Base-by-base conservation (phyloP, 352 stramenopile genomes). In the Phytopythium litorale region DNA sequence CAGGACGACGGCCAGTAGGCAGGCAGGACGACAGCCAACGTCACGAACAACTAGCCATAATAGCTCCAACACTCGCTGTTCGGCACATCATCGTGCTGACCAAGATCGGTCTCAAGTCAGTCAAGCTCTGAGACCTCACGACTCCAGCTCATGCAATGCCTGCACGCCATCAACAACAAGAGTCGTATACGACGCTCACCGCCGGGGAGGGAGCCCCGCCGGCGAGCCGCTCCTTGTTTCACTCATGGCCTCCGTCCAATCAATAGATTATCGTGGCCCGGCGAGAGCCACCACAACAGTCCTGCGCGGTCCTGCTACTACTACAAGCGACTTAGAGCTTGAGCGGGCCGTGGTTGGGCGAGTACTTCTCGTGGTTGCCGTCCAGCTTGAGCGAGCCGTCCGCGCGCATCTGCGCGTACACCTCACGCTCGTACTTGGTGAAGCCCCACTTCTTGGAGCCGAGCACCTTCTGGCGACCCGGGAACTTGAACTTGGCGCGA, bases 401-500 rank as follows among this genome's bases (percentile, higher is more conserved):
- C 60, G 97, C 89, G 68, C 97, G 91, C 83, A 98, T 97, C 65
- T 87, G 70, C 30, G 98, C 96, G 85, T 99, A 99, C 65, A 99
- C 93, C 65, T 99, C 96, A 76, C 94, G 92, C 63, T 96, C 86
- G 81, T 98, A 99, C 77, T 98, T 98, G 71, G 97, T 99, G 88
- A 99, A 99, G 66, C 98, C 97, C 98, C 98, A 99, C 88, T 99
- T 99, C 76, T 98, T 97, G 71, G 90, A 98, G 81, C 98, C 96
- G 33, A 99, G 80, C 72, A 99, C 98, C 93, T 99, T 99, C 91
- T 99, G 98, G 71, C 97, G 91, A 75, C 98, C 98, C 40, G 98
- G 97, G 82, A 99, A 99, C 92, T 99, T 99, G 84, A 99, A 99
- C 89, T 99, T 99, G 73, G 97, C 97, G 84, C 98, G 96, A 87